phyloP scores from a whole-genome alignment of 345 rosid genomes.

The Dipteronia sinensis region DNA sequence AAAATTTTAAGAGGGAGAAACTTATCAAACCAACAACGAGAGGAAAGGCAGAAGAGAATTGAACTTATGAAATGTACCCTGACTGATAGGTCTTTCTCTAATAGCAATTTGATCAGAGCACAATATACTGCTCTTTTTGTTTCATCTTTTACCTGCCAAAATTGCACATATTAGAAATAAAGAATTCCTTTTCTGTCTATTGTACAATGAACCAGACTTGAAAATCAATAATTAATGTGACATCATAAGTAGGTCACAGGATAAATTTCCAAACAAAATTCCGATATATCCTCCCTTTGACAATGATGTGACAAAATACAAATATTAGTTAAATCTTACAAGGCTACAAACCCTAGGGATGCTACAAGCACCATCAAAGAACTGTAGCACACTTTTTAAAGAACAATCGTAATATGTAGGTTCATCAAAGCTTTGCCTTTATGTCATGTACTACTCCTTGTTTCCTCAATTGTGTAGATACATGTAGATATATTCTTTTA shows the following conservation, averaged over 20 bases:
- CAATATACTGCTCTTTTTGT: conserved; percentile 91
- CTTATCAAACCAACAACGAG: conserved; percentile 2
- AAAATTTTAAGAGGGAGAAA: conserved; percentile 7
- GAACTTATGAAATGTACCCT: conserved; percentile 52
- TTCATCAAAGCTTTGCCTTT: background rate
- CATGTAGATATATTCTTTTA: background rate
- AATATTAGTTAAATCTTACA: background rate
- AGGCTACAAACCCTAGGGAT: background rate
- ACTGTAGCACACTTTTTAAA: conserved; percentile 1
- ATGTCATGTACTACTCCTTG: background rate
- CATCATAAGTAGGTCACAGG: background rate
- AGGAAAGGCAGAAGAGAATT: background rate
- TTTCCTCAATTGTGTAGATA: background rate
- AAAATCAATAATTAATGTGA: conserved; percentile 13
- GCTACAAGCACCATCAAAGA: conserved; percentile 10
- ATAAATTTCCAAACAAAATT: background rate
- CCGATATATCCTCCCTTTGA: background rate
- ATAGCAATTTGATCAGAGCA: conserved; percentile 78
- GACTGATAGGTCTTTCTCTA: conserved; percentile 84
- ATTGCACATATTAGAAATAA: conserved; percentile 30
- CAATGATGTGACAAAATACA: background rate
- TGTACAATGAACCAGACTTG: background rate
- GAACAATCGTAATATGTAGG: background rate
- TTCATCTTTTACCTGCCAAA: conserved; percentile 82
- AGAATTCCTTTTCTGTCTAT: conserved; percentile 8